Conservation (phyloP, 2,329 filamentous ascomycete species). For the Sporothrix protearum region DNA sequence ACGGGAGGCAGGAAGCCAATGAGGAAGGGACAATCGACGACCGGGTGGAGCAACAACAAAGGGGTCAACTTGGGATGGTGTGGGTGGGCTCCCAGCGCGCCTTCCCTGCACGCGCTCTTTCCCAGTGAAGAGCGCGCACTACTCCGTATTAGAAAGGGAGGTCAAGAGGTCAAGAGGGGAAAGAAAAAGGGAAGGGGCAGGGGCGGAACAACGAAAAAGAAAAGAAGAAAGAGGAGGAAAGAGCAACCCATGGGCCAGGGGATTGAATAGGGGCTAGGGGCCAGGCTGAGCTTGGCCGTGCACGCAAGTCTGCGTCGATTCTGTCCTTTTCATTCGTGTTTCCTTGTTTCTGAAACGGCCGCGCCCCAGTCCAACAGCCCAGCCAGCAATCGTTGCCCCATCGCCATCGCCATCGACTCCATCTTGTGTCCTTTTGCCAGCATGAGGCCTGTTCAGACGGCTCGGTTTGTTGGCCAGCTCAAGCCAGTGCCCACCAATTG, state of each 20-base stretch:
- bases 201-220: not conserved
- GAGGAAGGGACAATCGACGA: not conserved
- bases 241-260: too few species aligned
- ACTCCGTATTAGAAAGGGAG: not conserved
- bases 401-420: not conserved
- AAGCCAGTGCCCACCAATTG: not conserved
- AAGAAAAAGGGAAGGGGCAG: not conserved
- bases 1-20: not conserved
- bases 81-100: not conserved
- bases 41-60: conserved; percentile 12
- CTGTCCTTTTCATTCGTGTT: conserved; percentile 2
- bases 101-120: not conserved
- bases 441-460: not conserved
- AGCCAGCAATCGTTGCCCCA: not conserved
- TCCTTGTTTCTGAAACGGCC: conserved; percentile 21
- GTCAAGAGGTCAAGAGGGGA: too few species aligned
- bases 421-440: not conserved
- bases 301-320: not conserved
- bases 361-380: not conserved
- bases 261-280: not conserved
- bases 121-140: not conserved
- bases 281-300: not conserved
- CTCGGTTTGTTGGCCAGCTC: not conserved
- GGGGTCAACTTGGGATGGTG: conserved; percentile 6
- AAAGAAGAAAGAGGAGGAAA: not conserved